These are phyloP conservation scores for Amphicarpaea edgeworthii DNA, from an alignment of 306 rosid genomes.

Conservation along the genomic window DNA sequence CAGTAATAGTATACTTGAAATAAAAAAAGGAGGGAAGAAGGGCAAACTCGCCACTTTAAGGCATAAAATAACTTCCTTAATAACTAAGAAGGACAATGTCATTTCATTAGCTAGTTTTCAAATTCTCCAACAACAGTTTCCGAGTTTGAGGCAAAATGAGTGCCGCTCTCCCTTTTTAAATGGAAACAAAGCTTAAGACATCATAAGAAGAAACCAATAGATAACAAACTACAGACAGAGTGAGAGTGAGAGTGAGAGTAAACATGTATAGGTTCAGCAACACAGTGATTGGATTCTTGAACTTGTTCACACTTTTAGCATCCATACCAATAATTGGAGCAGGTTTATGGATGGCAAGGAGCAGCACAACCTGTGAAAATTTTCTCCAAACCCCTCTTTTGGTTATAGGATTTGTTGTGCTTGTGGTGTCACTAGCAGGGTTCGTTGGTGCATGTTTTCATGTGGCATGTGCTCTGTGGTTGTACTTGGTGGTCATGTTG, in stretches of 20 bases:
- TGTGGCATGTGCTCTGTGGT: conserved; percentile 93
- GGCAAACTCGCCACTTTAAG: conserved; percentile 43
- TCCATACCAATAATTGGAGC: conserved; percentile 95
- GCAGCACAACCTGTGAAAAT: conserved; percentile 79
- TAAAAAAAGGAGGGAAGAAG: conserved; percentile 34
- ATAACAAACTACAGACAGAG: conserved; percentile 32
- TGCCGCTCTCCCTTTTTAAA: conserved; percentile 44
- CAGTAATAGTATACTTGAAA: neutral
- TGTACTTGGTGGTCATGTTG: conserved; percentile 84
- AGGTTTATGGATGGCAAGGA: conserved; percentile 92
- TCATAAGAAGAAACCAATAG: neutral
- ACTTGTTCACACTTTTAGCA: conserved; percentile 82
- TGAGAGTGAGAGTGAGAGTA: conserved; percentile 21
- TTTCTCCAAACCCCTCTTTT: conserved; percentile 91
- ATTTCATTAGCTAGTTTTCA: conserved; percentile 46
- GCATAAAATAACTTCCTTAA: conserved; percentile 54
- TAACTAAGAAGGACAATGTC: conserved; percentile 54
- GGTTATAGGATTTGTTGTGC: conserved; percentile 78
- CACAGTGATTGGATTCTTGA: conserved; percentile 91
- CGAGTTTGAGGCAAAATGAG: conserved; percentile 46
- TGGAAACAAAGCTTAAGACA: conserved; percentile 45
- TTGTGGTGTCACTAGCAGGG: conserved; percentile 82
- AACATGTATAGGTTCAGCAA: conserved; percentile 88
- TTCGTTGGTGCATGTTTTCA: conserved; percentile 95
- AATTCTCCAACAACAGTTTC: conserved; percentile 43